Percentiles rank a stretch among this genome's conserved stretches.
Conservation (phyloP, 2,329 filamentous ascomycete species). For the Aureobasidium namibiae region DNA sequence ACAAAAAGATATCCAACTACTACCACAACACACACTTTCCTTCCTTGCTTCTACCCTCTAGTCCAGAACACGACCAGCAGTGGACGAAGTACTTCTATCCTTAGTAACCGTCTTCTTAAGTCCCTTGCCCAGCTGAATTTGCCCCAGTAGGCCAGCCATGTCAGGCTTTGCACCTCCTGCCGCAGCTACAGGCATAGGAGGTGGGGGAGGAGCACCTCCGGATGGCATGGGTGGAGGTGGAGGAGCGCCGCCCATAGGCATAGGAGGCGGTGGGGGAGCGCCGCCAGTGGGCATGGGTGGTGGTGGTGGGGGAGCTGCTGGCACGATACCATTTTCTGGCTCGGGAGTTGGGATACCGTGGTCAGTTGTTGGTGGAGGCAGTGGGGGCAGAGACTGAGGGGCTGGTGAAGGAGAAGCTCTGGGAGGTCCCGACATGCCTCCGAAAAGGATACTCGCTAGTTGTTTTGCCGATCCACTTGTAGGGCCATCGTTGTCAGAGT, state of each 20-base stretch:
- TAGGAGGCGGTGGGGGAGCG: slow-evolving; percentile 28
- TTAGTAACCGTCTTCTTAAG: slow-evolving; percentile 85
- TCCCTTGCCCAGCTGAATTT: slow-evolving; percentile 72
- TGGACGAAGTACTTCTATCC: slow-evolving; percentile 65
- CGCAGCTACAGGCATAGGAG: too few species aligned
- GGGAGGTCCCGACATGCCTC: slow-evolving; percentile 89
- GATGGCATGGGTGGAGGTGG: slow-evolving; percentile 41
- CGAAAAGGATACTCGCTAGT: slow-evolving; percentile 88
- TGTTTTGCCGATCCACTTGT: slow-evolving; percentile 81
- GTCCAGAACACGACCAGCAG: slow-evolving; percentile 63
- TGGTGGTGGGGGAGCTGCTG: slow-evolving; percentile 31
- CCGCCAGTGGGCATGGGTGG: slow-evolving; percentile 33
- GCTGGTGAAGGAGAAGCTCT: slow-evolving; percentile 43
- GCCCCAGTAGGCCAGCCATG: slow-evolving; percentile 59
- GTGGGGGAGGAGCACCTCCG: too few species aligned
- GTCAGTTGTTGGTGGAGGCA: slow-evolving; percentile 38
- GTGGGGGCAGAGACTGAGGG: slow-evolving; percentile 30
- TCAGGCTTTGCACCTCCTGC: slow-evolving; percentile 28
- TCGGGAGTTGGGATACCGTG: slow-evolving; percentile 26
- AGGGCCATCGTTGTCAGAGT: slow-evolving; percentile 67
- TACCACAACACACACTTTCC: too few species aligned
- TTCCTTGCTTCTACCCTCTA: not conserved
- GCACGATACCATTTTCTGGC: slow-evolving; percentile 19
- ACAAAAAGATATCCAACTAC: too few species aligned
- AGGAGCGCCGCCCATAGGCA: slow-evolving; percentile 32